Conservation (phyloP, 169 alveolate species). For the Plasmodium vivax region DNA sequence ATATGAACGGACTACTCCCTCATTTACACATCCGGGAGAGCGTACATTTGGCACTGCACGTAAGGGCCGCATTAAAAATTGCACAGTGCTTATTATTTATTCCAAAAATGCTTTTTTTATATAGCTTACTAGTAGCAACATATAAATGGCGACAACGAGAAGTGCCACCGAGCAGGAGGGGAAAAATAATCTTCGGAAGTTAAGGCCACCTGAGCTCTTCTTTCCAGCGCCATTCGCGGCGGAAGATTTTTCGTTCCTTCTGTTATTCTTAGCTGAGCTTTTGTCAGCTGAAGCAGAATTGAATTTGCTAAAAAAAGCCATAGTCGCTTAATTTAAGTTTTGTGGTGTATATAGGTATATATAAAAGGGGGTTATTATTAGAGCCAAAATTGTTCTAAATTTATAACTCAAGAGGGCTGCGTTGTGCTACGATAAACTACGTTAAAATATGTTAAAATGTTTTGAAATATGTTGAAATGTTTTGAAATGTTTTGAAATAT, state of each 20-base stretch:
- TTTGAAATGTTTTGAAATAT: too few relatives aligned
- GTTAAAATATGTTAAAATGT: neutral
- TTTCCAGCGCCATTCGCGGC: neutral
- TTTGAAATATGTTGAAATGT: too few relatives aligned
- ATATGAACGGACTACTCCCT: neutral
- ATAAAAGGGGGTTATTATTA: neutral
- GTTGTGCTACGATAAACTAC: neutral
- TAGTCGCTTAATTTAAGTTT: neutral
- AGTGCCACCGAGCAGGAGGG: neutral
- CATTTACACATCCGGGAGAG: neutral
- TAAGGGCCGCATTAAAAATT: neutral
- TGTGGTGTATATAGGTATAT: neutral
- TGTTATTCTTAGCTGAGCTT: neutral
- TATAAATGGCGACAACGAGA: neutral
- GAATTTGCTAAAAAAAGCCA: neutral
- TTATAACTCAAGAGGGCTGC: neutral
- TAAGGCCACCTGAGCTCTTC: neutral
- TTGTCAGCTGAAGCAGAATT: slow-evolving; percentile 1
- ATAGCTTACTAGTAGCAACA: neutral
- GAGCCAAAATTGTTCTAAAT: neutral
- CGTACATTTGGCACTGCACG: neutral
- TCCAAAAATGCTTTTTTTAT: neutral
- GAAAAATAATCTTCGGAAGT: neutral
- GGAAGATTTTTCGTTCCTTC: neutral
- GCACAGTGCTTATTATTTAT: neutral